Conservation (phyloP, 352 stramenopile species). For the Globisporangium yorkense region DNA sequence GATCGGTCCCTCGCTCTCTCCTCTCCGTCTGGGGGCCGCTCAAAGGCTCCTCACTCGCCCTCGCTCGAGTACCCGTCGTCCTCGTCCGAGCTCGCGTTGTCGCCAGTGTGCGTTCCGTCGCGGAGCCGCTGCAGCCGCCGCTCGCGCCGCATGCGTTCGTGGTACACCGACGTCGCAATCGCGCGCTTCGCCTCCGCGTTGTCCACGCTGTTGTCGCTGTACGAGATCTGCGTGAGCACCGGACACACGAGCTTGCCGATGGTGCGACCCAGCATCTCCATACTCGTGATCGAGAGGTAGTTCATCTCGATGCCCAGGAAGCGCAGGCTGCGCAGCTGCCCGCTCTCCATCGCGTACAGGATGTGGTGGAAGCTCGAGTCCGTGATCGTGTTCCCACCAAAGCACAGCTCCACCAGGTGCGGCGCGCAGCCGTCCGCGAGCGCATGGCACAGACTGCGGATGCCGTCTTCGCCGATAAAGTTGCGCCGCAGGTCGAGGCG, state of each 20-base stretch:
- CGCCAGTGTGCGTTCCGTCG: constrained; percentile 13
- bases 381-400: constrained; percentile 78
- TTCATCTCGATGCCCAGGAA: constrained; percentile 86
- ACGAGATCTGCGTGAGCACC: constrained; percentile 80
- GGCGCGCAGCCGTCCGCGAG: constrained; percentile 64
- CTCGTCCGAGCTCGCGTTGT: constrained; percentile 13
- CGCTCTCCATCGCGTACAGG: constrained; percentile 76
- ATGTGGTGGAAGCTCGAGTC: constrained; percentile 83
- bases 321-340: constrained; percentile 44
- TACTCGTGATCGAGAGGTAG: constrained; percentile 74
- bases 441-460: constrained; percentile 64
- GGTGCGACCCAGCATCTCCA: constrained; percentile 81
- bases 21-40: neutral
- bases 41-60: constrained; percentile 14
- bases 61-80: constrained; percentile 28
- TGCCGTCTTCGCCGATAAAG: constrained; percentile 80
- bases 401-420: constrained; percentile 65
- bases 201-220: constrained; percentile 80
- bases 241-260: constrained; percentile 79
- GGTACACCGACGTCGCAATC: constrained; percentile 69
- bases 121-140: constrained; percentile 47
- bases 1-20: neutral
- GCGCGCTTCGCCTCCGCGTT: constrained; percentile 69
- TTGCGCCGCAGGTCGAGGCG: constrained; percentile 77
- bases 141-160: constrained; percentile 60